A percentile compares a stretch with the other conserved stretches of the same genome.
Conservation (phyloP, 2,329 filamentous ascomycete species). For the Sordariomycetes sp. region DNA sequence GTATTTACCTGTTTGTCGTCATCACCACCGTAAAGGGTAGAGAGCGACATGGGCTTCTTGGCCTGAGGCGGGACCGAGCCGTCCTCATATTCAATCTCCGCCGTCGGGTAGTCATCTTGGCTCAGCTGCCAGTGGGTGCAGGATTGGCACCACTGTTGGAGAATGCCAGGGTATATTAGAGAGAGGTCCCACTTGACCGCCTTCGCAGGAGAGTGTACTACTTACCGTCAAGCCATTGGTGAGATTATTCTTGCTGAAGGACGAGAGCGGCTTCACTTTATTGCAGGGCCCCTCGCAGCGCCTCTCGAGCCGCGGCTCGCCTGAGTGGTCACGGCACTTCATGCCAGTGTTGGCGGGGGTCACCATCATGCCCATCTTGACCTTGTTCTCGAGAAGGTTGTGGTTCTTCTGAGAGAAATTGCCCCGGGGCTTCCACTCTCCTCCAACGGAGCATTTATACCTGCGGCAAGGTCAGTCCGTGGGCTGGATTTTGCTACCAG, state of each 20-base stretch:
- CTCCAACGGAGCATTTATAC: constrained; percentile 18
- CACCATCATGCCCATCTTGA: constrained; percentile 7
- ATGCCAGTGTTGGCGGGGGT: constrained; percentile 22
- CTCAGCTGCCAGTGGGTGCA: constrained; percentile 13
- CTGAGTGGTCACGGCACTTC: constrained; percentile 22
- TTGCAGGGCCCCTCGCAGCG: constrained; percentile 19
- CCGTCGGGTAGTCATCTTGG: not conserved
- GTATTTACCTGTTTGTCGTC: not conserved
- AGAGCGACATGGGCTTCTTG: not conserved
- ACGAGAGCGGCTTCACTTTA: constrained; percentile 13
- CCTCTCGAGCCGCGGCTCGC: constrained; percentile 13
- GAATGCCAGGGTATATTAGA: not conserved
- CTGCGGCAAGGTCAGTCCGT: not conserved
- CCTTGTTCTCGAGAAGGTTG: constrained; percentile 12
- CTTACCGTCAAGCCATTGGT: constrained; percentile 9
- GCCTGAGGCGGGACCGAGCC: not conserved
- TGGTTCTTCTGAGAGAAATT: constrained; percentile 22
- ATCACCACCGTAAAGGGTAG: not conserved
- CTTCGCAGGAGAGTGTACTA: not conserved
- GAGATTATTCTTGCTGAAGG: constrained; percentile 19
- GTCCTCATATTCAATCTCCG: not conserved
- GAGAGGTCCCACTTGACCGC: not conserved
- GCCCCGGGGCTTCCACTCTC: constrained; percentile 21
- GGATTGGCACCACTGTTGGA: constrained; percentile 19
- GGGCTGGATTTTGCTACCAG: not conserved